Percentiles rank a stretch among this genome's conserved stretches.
Evolutionary conservation across 2,329 filamentous ascomycete genomes (phyloP).

Genomic region (Cladobotryum protrusum): DNA sequence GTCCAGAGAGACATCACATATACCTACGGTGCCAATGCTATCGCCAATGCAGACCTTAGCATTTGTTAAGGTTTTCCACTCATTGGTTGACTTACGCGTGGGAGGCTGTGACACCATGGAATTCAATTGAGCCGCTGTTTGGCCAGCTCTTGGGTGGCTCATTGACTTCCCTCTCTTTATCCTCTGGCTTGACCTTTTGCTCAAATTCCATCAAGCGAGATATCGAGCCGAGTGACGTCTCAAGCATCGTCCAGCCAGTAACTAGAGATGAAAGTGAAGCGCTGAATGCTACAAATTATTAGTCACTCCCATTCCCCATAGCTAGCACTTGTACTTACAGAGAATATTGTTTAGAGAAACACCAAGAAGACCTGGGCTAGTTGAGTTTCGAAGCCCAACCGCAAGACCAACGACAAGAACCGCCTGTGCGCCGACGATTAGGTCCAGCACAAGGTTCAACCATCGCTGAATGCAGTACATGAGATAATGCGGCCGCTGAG

Average conservation of each 20-base stretch:
- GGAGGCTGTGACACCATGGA: not conserved
- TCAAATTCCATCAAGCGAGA: not conserved
- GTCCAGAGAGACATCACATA: not conserved
- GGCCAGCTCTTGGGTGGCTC: not conserved
- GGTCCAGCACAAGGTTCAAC: constrained; percentile 43
- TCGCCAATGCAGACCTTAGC: too few relatives aligned
- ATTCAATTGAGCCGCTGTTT: not conserved
- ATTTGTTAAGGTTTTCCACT: not conserved
- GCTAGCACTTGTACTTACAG: not conserved
- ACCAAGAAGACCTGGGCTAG: constrained; percentile 8
- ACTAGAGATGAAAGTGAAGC: constrained; percentile 10
- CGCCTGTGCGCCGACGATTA: constrained; percentile 39
- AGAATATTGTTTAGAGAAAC: constrained; percentile 13
- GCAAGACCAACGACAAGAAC: constrained; percentile 39
- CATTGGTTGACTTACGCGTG: not conserved
- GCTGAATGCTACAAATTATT: constrained; percentile 2
- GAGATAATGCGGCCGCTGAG: constrained; percentile 50
- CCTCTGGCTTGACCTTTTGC: too few relatives aligned
- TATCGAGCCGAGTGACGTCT: constrained; percentile 14
- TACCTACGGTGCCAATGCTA: not conserved
- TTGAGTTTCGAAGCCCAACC: constrained; percentile 16
- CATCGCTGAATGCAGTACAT: constrained; percentile 49
- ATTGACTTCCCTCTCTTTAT: too few relatives aligned
- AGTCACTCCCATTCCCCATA: too few relatives aligned
- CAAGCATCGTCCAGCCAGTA: constrained; percentile 13